A percentile compares a stretch with the other conserved stretches of the same genome.
Evolutionary conservation across 768 basidiomycete species (phyloP).

Genomic region (Saitozyma sp.): DNA sequence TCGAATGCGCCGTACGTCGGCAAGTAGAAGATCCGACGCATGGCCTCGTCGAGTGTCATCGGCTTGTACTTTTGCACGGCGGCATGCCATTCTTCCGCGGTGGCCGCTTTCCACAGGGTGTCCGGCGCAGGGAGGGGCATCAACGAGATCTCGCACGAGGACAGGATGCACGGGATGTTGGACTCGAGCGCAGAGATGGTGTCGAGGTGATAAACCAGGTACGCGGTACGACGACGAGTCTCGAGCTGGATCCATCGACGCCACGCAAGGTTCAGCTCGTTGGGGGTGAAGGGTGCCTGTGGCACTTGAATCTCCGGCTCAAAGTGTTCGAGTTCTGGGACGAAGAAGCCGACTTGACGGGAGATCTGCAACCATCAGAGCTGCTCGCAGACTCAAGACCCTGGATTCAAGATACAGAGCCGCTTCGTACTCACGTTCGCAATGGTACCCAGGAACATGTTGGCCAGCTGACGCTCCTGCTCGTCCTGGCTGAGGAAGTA

Average conservation of each 20-base stretch:
- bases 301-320: conserved; percentile 25
- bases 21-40: conserved; percentile 46
- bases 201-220: conserved; percentile 53
- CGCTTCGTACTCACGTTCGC: conserved; percentile 35
- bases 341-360: conserved; percentile 52
- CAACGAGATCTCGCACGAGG: conserved; percentile 42
- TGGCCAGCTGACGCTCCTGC: conserved; percentile 40
- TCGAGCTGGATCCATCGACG: conserved; percentile 53
- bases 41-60: conserved; percentile 46
- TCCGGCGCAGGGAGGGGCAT: conserved; percentile 54
- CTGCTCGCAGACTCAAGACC: neutral
- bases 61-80: conserved; percentile 41
- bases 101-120: conserved; percentile 52
- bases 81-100: conserved; percentile 48
- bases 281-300: conserved; percentile 34
- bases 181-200: conserved; percentile 53
- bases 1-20: conserved; percentile 45
- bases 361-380: conserved; percentile 39
- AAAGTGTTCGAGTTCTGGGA: conserved; percentile 45
- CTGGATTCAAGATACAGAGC: neutral
- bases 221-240: conserved; percentile 51
- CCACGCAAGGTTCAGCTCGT: conserved; percentile 50
- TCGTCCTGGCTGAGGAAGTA: conserved; percentile 42
- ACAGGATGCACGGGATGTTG: conserved; percentile 45
- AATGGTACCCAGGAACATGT: conserved; percentile 49